Conservation (phyloP, 2,329 filamentous ascomycete species). For the Ascochyta lentis region DNA sequence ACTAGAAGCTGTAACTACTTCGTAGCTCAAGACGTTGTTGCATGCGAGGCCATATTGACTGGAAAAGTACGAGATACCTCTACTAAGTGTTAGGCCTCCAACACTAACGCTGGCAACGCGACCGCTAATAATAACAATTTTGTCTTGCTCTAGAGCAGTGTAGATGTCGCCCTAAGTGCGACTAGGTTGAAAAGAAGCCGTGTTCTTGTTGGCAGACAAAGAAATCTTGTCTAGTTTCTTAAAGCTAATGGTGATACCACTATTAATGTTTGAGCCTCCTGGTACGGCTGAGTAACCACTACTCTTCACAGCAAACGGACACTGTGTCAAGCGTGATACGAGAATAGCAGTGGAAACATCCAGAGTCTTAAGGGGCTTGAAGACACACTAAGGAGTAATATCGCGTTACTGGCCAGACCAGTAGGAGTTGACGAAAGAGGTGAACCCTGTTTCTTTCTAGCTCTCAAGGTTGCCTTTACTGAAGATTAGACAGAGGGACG, state of each 20-base stretch:
- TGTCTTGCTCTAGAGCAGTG: conserved; percentile 26
- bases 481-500: conserved; percentile 26
- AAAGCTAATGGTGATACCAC: conserved; percentile 55
- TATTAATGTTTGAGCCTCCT: conserved; percentile 51
- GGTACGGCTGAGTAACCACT: conserved; percentile 53
- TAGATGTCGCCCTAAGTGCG: conserved; percentile 49
- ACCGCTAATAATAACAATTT: conserved; percentile 36
- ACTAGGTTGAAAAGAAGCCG: conserved; percentile 41
- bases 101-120: conserved; percentile 33
- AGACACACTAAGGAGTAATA: conserved; percentile 23
- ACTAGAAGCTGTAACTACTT: conserved; percentile 37
- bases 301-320: conserved; percentile 52
- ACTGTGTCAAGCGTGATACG: conserved; percentile 28
- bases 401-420: conserved; percentile 27
- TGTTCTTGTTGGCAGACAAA: conserved; percentile 33
- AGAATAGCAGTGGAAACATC: conserved; percentile 25
- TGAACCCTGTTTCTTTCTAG: conserved; percentile 24
- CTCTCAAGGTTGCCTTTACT: conserved; percentile 19
- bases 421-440: conserved; percentile 20
- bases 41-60: conserved; percentile 33
- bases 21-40: conserved; percentile 45
- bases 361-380: conserved; percentile 20
- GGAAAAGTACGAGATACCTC: conserved; percentile 39
- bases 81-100: conserved; percentile 32
- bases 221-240: conserved; percentile 38